Evolutionary conservation across 805 yeast genomes (phyloP), one percentile per base, ranked within the genome.

Genomic region (Candida corydali): DNA sequence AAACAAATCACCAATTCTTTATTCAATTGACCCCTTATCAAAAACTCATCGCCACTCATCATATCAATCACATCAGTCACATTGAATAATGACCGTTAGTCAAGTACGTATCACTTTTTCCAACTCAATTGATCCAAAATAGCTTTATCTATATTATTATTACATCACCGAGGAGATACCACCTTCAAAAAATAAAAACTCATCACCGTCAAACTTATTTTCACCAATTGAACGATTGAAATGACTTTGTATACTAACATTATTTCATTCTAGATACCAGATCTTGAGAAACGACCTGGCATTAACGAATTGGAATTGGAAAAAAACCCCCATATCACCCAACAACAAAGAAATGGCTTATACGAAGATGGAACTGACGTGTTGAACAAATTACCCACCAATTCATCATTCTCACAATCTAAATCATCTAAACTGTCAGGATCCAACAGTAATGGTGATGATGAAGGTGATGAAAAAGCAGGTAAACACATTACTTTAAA

Each of bases 221-320:
- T n/a, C n/a, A n/a, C n/a, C n/a, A n/a, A n/a, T n/a, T n/a, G n/a
- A n/a, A n/a, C n/a, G n/a, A n/a, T n/a, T n/a, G n/a, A n/a, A n/a
- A n/a, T n/a, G n/a, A n/a, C n/a, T n/a, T n/a, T n/a, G n/a, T n/a
- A n/a, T 22, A 30, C 34, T 22, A 30, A 30, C 34, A n/a, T n/a
- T 10, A 8, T 5, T 9, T 14, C 5, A 11, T 30, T 20, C 11
- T 22, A 30, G 34, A 30, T 30, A 18, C 34, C 34, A 30, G 34
- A 30, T 30, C 34, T 30, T 15, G n/a, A 20, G 4, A 30, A 30
- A 30, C 34, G 34, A 30, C 34, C 34, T 30, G 34, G 34, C 10
- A 18, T 30, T 15, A 30, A 30, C n/a, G 34, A 30, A 22, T 22
- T 30, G 18, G 26, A 30, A 30, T 14, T 11, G 14, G 31, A 28